phyloP scores from a whole-genome alignment of 2,329 filamentous ascomycete genomes.

The Diaporthe sp. region DNA sequence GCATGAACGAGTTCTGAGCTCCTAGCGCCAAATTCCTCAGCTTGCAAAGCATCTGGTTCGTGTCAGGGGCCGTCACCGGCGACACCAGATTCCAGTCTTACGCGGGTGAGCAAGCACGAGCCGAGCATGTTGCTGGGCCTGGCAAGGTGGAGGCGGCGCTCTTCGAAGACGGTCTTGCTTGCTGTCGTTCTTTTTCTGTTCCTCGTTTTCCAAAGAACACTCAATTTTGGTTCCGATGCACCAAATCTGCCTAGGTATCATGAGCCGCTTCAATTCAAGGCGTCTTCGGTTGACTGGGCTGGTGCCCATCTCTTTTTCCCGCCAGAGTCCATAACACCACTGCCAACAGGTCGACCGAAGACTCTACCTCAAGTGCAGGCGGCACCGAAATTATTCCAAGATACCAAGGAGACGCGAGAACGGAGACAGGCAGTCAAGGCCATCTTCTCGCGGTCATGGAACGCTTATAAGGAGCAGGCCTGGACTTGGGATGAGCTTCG shows the following conservation, averaged over 20 bases:
- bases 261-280: not conserved
- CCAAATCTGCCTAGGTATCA: not conserved
- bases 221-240: not conserved
- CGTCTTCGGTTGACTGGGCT: conserved; percentile 4
- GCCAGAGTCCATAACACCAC: not conserved
- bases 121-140: not conserved
- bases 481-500: conserved; percentile 67
- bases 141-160: not conserved
- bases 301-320: not conserved
- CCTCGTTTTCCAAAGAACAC: not conserved
- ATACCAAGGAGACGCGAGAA: not conserved
- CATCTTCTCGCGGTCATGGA: conserved; percentile 61
- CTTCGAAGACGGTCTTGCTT: not conserved
- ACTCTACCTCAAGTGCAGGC: not conserved
- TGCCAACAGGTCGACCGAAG: not conserved
- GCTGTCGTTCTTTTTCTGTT: not conserved
- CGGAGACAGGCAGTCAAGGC: conserved; percentile 53
- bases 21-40: not conserved
- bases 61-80: not conserved
- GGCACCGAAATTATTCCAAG: not conserved
- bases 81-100: no score
- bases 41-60: not conserved
- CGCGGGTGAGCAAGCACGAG: not conserved
- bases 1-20: not conserved
- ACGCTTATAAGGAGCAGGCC: conserved; percentile 64